Evolutionary conservation across 768 basidiomycete genomes (phyloP), one percentile per base, ranked within the genome.

Genomic region (Rhodocollybia butyracea): DNA sequence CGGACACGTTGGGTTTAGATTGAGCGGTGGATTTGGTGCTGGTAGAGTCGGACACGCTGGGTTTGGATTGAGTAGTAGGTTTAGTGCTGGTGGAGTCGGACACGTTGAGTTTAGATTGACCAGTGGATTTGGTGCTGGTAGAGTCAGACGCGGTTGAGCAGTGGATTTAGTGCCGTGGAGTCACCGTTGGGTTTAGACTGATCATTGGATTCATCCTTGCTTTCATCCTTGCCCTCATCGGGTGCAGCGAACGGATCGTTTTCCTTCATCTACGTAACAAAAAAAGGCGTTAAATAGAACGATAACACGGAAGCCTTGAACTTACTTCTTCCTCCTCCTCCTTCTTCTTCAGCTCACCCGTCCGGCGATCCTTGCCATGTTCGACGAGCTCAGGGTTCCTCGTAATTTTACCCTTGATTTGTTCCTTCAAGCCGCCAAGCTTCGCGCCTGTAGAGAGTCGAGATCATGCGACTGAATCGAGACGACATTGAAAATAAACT

Each of bases 331-430:
- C 64, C 24, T 61, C 61, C 17, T 70, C 61, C 21, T 63, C 47
- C 36, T 72, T 65, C 54, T 62, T 72, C 59, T 70, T 70, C 27
- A 68, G 38, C 46, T 68, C 71, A n/a, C 73, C 72, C 2, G 67
- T 68, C 4, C 51, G 59, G 24, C 61, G 55, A 5, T 73, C 70
- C 22, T 67, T 68, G 7, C 74, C 73, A 27, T 66, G 63, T 27
- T 66, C 46, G 3, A 60, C 59, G 7, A 67, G 50, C 0, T 58
- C 66, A 12, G 59, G 66, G 30, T 74, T 67, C 13, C 59, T 60
- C 0, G 68, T 69, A 4, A 73, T 47, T 54, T 72, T 72, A 1
- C 73, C 74, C 56, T 60, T 64, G 1, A 75, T 13, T 47, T 72
- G 64, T 51, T 75, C 69, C 51, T 69, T 65, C 5, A 72, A 29